Conservation (phyloP, 768 basidiomycete species). For the Astraeus odoratus region DNA sequence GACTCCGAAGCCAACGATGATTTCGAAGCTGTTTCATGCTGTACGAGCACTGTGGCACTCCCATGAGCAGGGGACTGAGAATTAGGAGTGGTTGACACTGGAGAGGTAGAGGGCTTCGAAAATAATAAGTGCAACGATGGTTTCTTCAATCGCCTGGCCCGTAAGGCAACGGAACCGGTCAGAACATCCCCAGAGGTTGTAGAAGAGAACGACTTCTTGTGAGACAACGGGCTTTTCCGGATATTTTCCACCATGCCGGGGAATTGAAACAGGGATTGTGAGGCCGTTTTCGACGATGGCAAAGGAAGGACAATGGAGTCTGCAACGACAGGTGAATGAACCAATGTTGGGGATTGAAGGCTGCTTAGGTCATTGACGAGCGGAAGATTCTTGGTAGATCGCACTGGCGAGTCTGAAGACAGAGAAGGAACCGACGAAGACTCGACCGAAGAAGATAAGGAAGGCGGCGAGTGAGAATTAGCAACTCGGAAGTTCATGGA, state of each 20-base stretch:
- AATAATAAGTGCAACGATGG: constrained; percentile 67
- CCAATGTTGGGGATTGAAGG: constrained; percentile 17
- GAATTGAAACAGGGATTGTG: constrained; percentile 37
- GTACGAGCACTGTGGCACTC: too few species aligned
- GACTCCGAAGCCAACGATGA: constrained; percentile 27
- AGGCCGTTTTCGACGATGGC: constrained; percentile 12
- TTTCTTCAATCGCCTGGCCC: constrained; percentile 44
- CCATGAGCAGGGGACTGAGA: constrained; percentile 18
- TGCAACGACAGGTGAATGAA: constrained; percentile 23
- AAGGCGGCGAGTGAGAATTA: constrained; percentile 33
- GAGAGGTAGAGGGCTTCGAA: constrained; percentile 53
- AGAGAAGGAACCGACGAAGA: constrained; percentile 51
- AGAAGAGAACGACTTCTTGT: constrained; percentile 31
- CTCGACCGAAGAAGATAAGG: constrained; percentile 52
- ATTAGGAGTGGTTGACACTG: constrained; percentile 28
- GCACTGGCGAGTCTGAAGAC: constrained; percentile 37
- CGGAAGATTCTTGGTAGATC: constrained; percentile 32
- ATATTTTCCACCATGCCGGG: constrained; percentile 31
- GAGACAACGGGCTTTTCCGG: constrained; percentile 25
- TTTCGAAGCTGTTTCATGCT: too few species aligned
- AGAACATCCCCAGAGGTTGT: constrained; percentile 27
- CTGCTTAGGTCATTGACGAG: constrained; percentile 26
- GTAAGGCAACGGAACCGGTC: constrained; percentile 30
- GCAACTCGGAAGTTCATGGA: constrained; percentile 23
- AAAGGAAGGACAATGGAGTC: constrained; percentile 23